Evolutionary conservation across 2,329 filamentous ascomycete genomes (phyloP), one percentile per base, ranked within the genome.

Genomic region (Cladosporium colombiae): DNA sequence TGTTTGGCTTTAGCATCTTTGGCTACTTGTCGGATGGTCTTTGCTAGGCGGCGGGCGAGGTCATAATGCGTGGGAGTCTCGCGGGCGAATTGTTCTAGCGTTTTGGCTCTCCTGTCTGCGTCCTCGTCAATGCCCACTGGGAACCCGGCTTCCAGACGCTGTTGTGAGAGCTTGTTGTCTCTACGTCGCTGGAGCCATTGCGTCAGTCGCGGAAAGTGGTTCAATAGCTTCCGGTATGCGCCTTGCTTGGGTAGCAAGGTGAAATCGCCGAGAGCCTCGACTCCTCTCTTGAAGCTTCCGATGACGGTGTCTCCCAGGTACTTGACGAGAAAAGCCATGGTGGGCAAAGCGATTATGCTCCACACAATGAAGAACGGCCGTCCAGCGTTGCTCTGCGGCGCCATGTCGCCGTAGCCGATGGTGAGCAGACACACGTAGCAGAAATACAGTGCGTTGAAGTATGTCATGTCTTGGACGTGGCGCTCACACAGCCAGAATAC

Each of bases 281-380:
- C 88, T 59, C 83, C 85, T n/a, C 82, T 81, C 70, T 90, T 89
- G 76, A 90, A 88, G 46, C 81, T 82, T 2, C 80, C 79, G 14
- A 97, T 89, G 23, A 97, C 85, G 0, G 93, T 97, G 72, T 96
- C 90, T 27, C 91, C 91, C 66, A 95, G 90, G 70, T 93, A 91
- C 13, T 88, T 90, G 68, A 96, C 91, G 14, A 97, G 84, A 21
- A 96, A 89, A 0, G 93, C 96, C 85, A 93, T 93, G 2, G 91
- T 93, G 0, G 93, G 93, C 3, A 97, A 83, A 0, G 93, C 92
- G 29, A 97, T 84, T 1, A 97, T 77, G 16, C 89, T 91, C 93
- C 93, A 97, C 65, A 97, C 89, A n/a, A 97, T 91, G 72, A 96
- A 97, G 76, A 97, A 96, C 0, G 91, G 87, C 64, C 91, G 89